These are phyloP conservation scores for Pythium insidiosum DNA, from an alignment of 352 stramenopile genomes.

Conservation along the genomic window DNA sequence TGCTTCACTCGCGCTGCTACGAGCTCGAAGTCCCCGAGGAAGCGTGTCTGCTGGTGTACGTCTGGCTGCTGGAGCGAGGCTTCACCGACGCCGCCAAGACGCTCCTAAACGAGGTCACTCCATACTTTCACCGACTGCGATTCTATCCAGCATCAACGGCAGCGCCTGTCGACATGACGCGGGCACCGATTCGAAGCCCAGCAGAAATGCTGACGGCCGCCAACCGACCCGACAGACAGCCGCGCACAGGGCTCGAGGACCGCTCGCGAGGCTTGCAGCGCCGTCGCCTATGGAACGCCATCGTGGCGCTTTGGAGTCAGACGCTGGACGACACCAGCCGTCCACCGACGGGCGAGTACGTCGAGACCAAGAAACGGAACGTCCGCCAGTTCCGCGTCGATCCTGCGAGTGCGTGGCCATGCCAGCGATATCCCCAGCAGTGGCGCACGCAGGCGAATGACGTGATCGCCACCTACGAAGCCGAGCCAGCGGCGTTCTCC, in stretches of 20 bases:
- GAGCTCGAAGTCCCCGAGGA: slow-evolving; percentile 11
- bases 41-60: slow-evolving; percentile 12
- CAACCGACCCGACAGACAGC: not conserved
- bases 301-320: slow-evolving; percentile 7
- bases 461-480: not conserved
- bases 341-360: slow-evolving; percentile 2
- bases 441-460: not conserved
- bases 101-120: slow-evolving; percentile 2
- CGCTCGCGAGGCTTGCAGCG: not conserved
- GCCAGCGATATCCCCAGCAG: slow-evolving; percentile 1
- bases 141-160: slow-evolving; percentile 7
- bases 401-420: slow-evolving; percentile 2
- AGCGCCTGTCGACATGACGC: slow-evolving; percentile 6
- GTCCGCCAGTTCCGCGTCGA: slow-evolving; percentile 1
- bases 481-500: not conserved
- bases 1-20: slow-evolving; percentile 15
- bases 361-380: not conserved
- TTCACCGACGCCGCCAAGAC: not conserved
- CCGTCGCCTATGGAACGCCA: slow-evolving; percentile 9
- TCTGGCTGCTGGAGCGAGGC: slow-evolving; percentile 10
- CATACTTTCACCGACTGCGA: slow-evolving; percentile 9
- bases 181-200: not conserved
- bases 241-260: not conserved
- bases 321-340: slow-evolving; percentile 1
- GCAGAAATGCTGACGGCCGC: no score